Evolutionary conservation across 805 yeast species (phyloP), one percentile per base, ranked within the genome.

Genomic region (Candida railenensis): DNA sequence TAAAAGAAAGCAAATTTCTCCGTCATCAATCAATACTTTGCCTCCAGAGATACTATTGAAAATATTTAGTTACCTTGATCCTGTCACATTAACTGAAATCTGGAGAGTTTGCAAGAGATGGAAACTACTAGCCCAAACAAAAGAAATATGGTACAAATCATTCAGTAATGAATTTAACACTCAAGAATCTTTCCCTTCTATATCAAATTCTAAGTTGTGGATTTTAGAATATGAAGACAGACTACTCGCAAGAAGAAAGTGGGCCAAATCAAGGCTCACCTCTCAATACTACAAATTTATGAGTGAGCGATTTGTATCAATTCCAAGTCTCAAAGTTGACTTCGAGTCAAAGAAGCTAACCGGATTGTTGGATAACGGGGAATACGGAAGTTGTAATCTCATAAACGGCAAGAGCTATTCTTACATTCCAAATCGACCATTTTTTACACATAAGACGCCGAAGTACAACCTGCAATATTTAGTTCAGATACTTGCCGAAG

Each of bases 21-120:
- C 9, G 12, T 12, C 4, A 4, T 36, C 39, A 7, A 53, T 67
- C 34, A 61, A 63, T 50, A 67, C 66, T 16, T 58, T 79, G n/a
- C 83, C 84, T 2, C 44, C 62, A 2, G 85, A 80, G 53, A 48
- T 78, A 1, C 57, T 80, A 43, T 69, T 75, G 44, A 58, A 63
- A 25, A 63, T 80, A 14, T 77, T 80, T 52, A 60, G 75, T 3
- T 60, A 69, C 44, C 66, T 78, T 5, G 80, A 79, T 45, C 74
- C 80, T 3, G 52, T 59, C 3, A 73, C 79, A 22, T 59, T 80
- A 40, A 63, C 63, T 43, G 58, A 54, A 16, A 53, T 73, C 5
- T 64, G 78, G 5, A 50, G 66, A 18, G 85, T 80, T 4, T 79
- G 83, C 51, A 67, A 62, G 43, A 53, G 63, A 39, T 80, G 85